phyloP scores from a whole-genome alignment of 495 filamentous ascomycete genomes.

The Penicillium salamii region DNA sequence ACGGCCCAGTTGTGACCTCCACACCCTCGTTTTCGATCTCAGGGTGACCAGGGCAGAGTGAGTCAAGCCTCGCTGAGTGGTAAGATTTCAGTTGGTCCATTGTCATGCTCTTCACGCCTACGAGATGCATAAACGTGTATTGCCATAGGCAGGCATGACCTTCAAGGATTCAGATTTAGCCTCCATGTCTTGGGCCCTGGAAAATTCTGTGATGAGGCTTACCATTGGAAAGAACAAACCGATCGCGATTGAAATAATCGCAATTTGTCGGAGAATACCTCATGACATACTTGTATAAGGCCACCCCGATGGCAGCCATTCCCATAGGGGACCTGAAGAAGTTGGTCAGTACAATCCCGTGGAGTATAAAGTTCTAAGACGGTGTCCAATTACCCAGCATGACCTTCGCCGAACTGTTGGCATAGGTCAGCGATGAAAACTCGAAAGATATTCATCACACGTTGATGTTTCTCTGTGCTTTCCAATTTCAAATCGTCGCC shows the following conservation, averaged over 20 bases:
- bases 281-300: constrained; percentile 87
- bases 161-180: no score
- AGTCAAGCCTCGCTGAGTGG: constrained; percentile 37
- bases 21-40: constrained; percentile 51
- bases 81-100: constrained; percentile 50
- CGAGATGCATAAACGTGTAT: constrained; percentile 46
- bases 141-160: constrained; percentile 49
- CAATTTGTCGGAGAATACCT: constrained; percentile 89
- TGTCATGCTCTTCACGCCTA: constrained; percentile 48
- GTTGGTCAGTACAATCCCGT: no score
- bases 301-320: constrained; percentile 84
- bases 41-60: constrained; percentile 35
- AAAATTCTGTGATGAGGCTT: no score
- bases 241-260: constrained; percentile 80
- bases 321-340: no score
- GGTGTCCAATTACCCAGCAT: constrained; percentile 62
- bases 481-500: background rate
- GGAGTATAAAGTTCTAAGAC: no score
- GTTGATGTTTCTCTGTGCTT: constrained; percentile 25
- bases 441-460: constrained; percentile 47
- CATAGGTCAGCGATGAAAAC: constrained; percentile 54
- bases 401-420: constrained; percentile 53
- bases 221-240: constrained; percentile 72
- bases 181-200: no score
- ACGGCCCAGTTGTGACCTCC: constrained; percentile 56